phyloP scores from a whole-genome alignment of 495 filamentous ascomycete species.

The Penicillium odoratum region DNA sequence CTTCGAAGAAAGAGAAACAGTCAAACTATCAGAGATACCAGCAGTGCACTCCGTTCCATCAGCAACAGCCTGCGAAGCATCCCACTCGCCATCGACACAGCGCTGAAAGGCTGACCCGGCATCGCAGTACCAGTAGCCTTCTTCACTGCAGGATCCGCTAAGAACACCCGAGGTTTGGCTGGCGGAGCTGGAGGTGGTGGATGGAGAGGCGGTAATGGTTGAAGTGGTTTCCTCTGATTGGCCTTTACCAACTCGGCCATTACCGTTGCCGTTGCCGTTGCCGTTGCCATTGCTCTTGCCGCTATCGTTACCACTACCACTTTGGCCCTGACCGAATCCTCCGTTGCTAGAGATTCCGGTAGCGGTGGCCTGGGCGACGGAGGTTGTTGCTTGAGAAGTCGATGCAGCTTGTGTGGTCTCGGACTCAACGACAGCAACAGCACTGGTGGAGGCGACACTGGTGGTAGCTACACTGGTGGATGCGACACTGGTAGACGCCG shows the following conservation, averaged over 20 bases:
- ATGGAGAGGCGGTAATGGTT: background rate
- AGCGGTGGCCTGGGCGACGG: slow-evolving; percentile 4
- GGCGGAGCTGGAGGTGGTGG: slow-evolving; percentile 2
- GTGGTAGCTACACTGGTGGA: slow-evolving; percentile 7
- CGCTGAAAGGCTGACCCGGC: slow-evolving; percentile 55
- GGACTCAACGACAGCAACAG: slow-evolving; percentile 1
- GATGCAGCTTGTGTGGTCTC: slow-evolving; percentile 17
- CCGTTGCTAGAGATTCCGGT: background rate
- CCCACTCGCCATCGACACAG: slow-evolving; percentile 59
- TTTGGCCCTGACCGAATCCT: background rate
- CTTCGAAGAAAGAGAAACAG: slow-evolving; percentile 18
- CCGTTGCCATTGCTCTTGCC: background rate
- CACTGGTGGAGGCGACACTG: slow-evolving; percentile 6
- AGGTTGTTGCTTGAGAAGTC: slow-evolving; percentile 11
- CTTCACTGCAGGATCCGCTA: slow-evolving; percentile 47
- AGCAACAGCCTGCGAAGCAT: slow-evolving; percentile 45
- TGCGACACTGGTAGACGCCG: slow-evolving; percentile 19
- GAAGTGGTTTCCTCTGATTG: background rate
- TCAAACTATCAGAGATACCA: slow-evolving; percentile 43
- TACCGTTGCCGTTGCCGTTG: background rate
- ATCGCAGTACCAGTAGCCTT: slow-evolving; percentile 61
- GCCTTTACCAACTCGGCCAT: background rate
- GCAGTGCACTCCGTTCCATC: slow-evolving; percentile 51
- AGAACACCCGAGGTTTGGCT: slow-evolving; percentile 18
- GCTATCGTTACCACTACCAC: background rate